phyloP scores from a whole-genome alignment of 805 yeast genomes.

The Ogataea ramenticola region DNA sequence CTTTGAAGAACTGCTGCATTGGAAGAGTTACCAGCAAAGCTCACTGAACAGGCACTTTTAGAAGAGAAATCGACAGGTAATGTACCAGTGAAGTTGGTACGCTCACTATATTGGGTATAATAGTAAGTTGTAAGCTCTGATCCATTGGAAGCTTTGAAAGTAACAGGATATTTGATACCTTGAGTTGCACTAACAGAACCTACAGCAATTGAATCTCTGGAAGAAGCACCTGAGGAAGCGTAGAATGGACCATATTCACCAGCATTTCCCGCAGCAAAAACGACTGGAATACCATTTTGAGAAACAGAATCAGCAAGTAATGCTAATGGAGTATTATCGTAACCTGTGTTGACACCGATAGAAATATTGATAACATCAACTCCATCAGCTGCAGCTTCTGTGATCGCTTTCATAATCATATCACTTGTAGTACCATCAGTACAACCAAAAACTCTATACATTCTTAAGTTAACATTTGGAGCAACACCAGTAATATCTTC shows the following conservation, averaged over 20 bases:
- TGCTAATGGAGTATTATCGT: conserved; percentile 6
- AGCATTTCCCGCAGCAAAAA: conserved; percentile 13
- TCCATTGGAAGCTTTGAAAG: conserved; percentile 3
- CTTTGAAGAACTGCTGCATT: conserved; percentile 1
- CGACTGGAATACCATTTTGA: conserved; percentile 9
- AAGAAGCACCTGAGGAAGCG: conserved; percentile 8
- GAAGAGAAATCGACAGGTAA: conserved; percentile 1
- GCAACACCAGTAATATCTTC: conserved; percentile 13
- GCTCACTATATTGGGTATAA: not conserved
- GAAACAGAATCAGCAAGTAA: conserved; percentile 7
- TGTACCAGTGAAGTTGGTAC: not conserved
- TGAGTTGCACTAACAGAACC: conserved; percentile 5
- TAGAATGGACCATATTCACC: conserved; percentile 8
- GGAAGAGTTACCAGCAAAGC: not conserved
- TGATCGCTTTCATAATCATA: conserved; percentile 7
- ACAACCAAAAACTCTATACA: conserved; percentile 15
- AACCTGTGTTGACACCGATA: conserved; percentile 13
- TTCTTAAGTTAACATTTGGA: conserved; percentile 10
- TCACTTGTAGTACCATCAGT: conserved; percentile 9
- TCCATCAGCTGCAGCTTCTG: conserved; percentile 6
- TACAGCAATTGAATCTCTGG: conserved; percentile 7
- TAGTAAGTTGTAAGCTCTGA: not conserved
- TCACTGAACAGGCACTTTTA: not conserved
- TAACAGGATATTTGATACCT: conserved; percentile 5
- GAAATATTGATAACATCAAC: conserved; percentile 10